A percentile compares a stretch with the other conserved stretches of the same genome.
Evolutionary conservation across 2,329 filamentous ascomycete species (phyloP).

Genomic region (Didymella exigua): DNA sequence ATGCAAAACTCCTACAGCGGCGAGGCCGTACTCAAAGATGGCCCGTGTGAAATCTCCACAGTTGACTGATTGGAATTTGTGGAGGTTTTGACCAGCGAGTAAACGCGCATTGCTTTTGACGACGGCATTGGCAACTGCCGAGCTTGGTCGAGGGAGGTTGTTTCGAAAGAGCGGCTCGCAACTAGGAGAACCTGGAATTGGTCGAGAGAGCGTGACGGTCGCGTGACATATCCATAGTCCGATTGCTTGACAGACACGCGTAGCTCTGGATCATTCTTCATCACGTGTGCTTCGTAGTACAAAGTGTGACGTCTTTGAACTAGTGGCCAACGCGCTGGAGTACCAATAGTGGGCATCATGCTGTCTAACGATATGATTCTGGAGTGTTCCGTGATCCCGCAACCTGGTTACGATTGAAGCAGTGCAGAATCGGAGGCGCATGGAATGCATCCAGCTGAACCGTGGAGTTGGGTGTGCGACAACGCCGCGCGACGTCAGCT

Average conservation of each 20-base stretch:
- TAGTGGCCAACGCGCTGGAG: not conserved
- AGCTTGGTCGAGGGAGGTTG: not conserved
- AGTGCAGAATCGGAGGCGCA: constrained; percentile 9
- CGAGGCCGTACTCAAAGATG: not conserved
- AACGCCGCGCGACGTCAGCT: constrained; percentile 3
- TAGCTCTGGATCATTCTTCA: not conserved
- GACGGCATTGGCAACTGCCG: not conserved
- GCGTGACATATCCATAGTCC: not conserved
- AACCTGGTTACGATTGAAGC: constrained; percentile 1
- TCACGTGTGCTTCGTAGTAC: not conserved
- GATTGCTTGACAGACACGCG: not conserved
- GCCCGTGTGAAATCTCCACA: not conserved
- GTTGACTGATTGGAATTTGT: not conserved
- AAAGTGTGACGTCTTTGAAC: not conserved
- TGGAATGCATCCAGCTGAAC: constrained; percentile 16
- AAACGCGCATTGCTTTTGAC: constrained; percentile 9
- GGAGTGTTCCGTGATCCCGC: constrained; percentile 1
- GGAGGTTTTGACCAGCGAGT: not conserved
- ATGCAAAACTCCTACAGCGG: constrained; percentile 9
- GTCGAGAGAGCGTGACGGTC: not conserved
- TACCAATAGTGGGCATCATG: not conserved
- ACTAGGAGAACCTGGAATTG: not conserved
- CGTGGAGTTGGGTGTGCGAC: constrained; percentile 4
- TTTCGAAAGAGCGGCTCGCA: constrained; percentile 4
- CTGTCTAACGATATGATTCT: not conserved